Conservation (phyloP, 2,329 filamentous ascomycete species). For the Sporothrix variecibatus region DNA sequence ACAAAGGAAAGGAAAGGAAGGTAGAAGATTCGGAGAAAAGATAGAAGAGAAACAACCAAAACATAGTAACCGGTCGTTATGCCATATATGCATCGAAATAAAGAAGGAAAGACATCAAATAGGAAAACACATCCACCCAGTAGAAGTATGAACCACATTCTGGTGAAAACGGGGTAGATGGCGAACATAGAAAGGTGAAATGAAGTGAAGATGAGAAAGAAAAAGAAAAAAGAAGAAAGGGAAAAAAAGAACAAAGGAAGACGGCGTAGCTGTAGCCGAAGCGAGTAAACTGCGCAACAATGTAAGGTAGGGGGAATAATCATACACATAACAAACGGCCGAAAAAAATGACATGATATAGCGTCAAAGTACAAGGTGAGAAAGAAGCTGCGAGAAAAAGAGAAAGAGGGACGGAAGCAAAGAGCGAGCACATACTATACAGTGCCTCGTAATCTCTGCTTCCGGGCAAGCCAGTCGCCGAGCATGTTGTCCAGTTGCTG, state of each 20-base stretch:
- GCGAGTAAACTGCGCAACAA: constrained; percentile 24
- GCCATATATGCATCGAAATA: not conserved
- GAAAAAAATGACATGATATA: constrained; percentile 16
- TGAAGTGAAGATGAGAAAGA: not conserved
- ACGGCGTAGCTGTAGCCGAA: constrained; percentile 12
- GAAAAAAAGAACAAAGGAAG: not conserved
- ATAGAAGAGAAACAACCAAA: not conserved
- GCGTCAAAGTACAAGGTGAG: not conserved
- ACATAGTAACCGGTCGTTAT: not conserved
- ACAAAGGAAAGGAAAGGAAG: not conserved
- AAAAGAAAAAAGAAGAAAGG: not conserved
- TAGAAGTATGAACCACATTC: not conserved
- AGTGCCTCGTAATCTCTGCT: constrained; percentile 46
- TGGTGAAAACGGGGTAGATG: constrained; percentile 1
- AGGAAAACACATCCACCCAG: not conserved
- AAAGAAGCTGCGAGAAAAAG: not conserved
- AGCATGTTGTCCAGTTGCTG: constrained; percentile 82
- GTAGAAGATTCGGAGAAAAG: not conserved
- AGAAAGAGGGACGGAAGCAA: not conserved
- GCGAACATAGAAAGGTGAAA: not conserved
- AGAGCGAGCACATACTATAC: not conserved
- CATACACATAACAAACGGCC: constrained; percentile 24
- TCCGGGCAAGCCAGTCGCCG: constrained; percentile 74
- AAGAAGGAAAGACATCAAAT: not conserved
- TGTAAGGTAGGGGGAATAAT: constrained; percentile 31